Conservation (phyloP, 805 yeast species). For the Teunomyces cretensis region DNA sequence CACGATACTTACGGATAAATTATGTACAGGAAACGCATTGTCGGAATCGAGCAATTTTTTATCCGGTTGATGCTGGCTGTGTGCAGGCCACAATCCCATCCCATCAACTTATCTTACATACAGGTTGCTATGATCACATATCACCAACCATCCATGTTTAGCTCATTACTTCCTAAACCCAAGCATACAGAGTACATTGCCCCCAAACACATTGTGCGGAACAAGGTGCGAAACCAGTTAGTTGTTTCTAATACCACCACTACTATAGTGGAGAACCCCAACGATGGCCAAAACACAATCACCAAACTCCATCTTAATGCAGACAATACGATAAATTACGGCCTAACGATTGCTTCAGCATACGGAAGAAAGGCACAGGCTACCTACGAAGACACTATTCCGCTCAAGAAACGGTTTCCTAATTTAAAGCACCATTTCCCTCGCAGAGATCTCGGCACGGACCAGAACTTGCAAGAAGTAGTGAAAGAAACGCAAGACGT, state of each 20-base stretch:
- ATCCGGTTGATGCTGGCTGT: no score
- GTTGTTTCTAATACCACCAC: not conserved
- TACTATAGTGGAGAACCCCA: not conserved
- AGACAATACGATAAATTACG: conserved; percentile 29
- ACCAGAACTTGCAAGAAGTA: conserved; percentile 45
- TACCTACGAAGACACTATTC: conserved; percentile 57
- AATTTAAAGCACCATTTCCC: conserved; percentile 42
- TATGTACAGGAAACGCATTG: no score
- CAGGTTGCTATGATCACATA: no score
- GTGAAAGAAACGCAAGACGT: conserved; percentile 57
- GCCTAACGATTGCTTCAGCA: conserved; percentile 22
- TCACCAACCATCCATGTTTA: conserved; percentile 24
- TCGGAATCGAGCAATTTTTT: no score
- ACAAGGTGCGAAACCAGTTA: not conserved
- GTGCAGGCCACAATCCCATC: no score
- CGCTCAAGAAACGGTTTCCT: conserved; percentile 47
- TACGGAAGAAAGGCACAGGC: conserved; percentile 38
- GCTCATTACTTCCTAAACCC: conserved; percentile 36
- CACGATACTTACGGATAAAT: no score
- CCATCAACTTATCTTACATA: no score
- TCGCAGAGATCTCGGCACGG: conserved; percentile 35
- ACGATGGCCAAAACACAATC: conserved; percentile 10
- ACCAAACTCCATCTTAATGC: conserved; percentile 23
- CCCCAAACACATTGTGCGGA: conserved; percentile 8
- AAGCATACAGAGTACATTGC: conserved; percentile 21